Evolutionary conservation across 192 early-diverging fungal genomes (phyloP).

Genomic region (Oehlia diaphana): DNA sequence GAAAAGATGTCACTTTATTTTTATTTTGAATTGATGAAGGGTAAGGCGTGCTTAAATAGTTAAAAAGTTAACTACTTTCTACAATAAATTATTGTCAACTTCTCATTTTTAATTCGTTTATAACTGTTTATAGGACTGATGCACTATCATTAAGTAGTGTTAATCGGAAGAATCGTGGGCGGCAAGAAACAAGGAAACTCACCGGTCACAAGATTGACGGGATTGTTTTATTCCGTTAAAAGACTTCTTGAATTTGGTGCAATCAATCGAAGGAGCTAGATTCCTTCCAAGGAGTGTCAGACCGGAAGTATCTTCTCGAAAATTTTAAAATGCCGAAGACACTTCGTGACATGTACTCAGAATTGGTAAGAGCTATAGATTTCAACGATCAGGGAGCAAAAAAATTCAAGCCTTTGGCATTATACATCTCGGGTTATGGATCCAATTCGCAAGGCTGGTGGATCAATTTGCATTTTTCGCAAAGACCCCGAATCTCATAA

Average conservation of each 20-base stretch:
- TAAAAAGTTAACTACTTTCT: too few species aligned
- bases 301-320: constrained; percentile 17
- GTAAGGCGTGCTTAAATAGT: too few species aligned
- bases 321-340: constrained; percentile 19
- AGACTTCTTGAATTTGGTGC: constrained; percentile 5
- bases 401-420: constrained; percentile 25
- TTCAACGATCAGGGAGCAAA: constrained; percentile 8
- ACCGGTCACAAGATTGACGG: constrained; percentile 12
- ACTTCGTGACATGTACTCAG: constrained; percentile 5
- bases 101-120: constrained; percentile 4
- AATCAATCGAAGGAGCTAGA: constrained; percentile 18
- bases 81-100: constrained; percentile 5
- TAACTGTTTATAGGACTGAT: constrained; percentile 19
- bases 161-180: constrained; percentile 12
- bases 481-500: constrained; percentile 24
- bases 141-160: not conserved
- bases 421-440: constrained; percentile 21
- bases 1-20: too few species aligned
- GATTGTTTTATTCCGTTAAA: constrained; percentile 9
- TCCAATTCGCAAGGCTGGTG: constrained; percentile 19
- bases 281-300: constrained; percentile 10
- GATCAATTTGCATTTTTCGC: constrained; percentile 13
- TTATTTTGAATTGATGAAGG: too few species aligned
- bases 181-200: constrained; percentile 20
- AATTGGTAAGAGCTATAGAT: constrained; percentile 21